Conservation (phyloP, 192 early-diverging fungal genomes). For the Powellomyces hirtus region DNA sequence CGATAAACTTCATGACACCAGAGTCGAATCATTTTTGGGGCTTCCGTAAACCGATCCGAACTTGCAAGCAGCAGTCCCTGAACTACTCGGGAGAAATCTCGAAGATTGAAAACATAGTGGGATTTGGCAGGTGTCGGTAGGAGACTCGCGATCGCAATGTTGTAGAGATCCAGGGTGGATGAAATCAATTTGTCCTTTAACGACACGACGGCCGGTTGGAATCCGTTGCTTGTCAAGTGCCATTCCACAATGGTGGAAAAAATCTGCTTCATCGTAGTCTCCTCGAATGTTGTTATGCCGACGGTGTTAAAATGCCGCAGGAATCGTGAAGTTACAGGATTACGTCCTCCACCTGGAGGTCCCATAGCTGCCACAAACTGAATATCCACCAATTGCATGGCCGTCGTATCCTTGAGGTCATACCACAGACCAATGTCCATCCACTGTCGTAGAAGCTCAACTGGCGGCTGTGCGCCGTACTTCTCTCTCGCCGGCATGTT, state of each 20-base stretch:
- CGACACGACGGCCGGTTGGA: slow-evolving; percentile 27
- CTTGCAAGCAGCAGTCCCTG: slow-evolving; percentile 54
- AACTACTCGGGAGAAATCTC: slow-evolving; percentile 56
- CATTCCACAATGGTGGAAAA: slow-evolving; percentile 59
- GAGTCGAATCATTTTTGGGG: slow-evolving; percentile 49
- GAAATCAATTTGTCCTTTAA: slow-evolving; percentile 42
- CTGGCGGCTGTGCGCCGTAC: slow-evolving; percentile 62
- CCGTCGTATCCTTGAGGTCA: slow-evolving; percentile 57
- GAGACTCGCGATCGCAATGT: slow-evolving; percentile 48
- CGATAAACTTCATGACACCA: slow-evolving; percentile 59
- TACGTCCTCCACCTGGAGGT: slow-evolving; percentile 59
- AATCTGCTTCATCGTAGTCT: slow-evolving; percentile 53
- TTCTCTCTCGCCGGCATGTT: slow-evolving; percentile 65
- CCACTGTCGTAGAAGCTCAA: slow-evolving; percentile 59
- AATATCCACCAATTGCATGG: slow-evolving; percentile 59
- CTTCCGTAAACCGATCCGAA: slow-evolving; percentile 45
- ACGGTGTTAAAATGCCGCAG: slow-evolving; percentile 58
- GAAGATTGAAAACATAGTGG: slow-evolving; percentile 60
- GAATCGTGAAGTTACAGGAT: slow-evolving; percentile 55
- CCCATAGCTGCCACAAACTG: slow-evolving; percentile 61
- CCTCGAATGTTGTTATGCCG: slow-evolving; percentile 53
- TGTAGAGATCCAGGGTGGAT: slow-evolving; percentile 53
- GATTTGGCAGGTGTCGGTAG: slow-evolving; percentile 60
- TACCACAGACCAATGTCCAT: slow-evolving; percentile 55
- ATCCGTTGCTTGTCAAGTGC: slow-evolving; percentile 49